Evolutionary conservation across 2,329 filamentous ascomycete genomes (phyloP), one percentile per base, ranked within the genome.

Genomic region (Clarireedia homoeocarpa): DNA sequence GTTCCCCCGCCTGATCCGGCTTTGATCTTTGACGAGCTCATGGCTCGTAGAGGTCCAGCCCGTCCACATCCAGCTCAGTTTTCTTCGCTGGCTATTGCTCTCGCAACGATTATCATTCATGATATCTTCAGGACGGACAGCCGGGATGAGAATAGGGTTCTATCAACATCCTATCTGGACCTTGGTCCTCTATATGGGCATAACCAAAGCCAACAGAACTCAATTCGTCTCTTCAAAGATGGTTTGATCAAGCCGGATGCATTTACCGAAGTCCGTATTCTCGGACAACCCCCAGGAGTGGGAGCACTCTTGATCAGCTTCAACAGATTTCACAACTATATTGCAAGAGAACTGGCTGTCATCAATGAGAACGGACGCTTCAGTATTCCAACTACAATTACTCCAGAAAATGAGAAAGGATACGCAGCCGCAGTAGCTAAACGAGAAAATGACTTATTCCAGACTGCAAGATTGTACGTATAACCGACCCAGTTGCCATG

Each of bases 1-100:
- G 76, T 78, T 51, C 73, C 82, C 17, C 76, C 80, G n/a, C 88
- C 88, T 0, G 86, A 90, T 63, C 83, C 88, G 0, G 76, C 73
- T 5, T 69, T 80, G 1, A 74, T 87, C 14, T 87, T 83, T 51
- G 84, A 87, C 63, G 45, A n/a, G 9, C 24, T 48, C 9, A 24
- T 48, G 24, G 27, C 15, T 26, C 45, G 61, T 47, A 57, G 42
- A 42, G 57, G 48, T n/a, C 34, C 14, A 30, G 51, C 66, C 40
- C 64, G 62, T 17, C 65, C 71, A 27, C 73, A 76, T 54, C 67
- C 70, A 1, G 72, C 71, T 27, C 73, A 71, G 2, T 62, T 79
- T 52, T 78, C 75, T 0, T 71, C 68, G 30, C 70, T 75, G 58
- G 65, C 77, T 7, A 74, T 79, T 57, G 75, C 74, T 44, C 71